Percentiles rank a stretch among this genome's conserved stretches.
phyloP scores from a whole-genome alignment of 345 rosid genomes.

The Moricandia arvensis region DNA sequence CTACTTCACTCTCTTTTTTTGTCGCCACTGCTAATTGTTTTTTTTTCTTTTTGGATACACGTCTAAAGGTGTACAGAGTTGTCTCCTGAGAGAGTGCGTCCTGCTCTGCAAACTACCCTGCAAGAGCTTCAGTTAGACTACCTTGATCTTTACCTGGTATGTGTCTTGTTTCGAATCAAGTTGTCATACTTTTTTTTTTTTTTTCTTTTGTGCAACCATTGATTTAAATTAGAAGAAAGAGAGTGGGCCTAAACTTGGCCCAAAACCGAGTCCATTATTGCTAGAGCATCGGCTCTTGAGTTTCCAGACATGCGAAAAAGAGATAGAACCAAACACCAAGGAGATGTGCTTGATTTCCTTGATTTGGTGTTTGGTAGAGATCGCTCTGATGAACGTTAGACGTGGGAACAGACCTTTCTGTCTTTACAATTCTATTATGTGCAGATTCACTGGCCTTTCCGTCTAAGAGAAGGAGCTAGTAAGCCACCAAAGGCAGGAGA shows the following conservation, averaged over 20 bases:
- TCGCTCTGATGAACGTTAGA: too few species aligned
- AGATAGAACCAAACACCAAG: too few species aligned
- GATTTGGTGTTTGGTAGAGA: too few species aligned
- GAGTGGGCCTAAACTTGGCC: too few species aligned
- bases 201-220: too few species aligned
- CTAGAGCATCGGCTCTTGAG: too few species aligned
- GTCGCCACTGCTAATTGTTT: background rate
- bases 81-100: constrained; percentile 49
- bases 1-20: background rate
- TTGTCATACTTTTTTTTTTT: background rate
- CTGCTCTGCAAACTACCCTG: constrained; percentile 50
- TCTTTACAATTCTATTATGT: background rate
- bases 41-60: background rate
- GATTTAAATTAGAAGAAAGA: too few species aligned
- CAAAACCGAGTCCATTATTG: too few species aligned
- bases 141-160: constrained; percentile 56
- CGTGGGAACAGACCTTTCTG: background rate
- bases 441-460: constrained; percentile 64
- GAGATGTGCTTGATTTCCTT: too few species aligned
- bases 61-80: constrained; percentile 48
- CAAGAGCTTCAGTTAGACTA: constrained; percentile 55
- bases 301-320: too few species aligned
- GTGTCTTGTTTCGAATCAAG: background rate
- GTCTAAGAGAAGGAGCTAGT: constrained; percentile 52
- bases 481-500: constrained; percentile 49